These are phyloP conservation scores for Massospora cicadina DNA, from an alignment of 371 early-diverging fungal genomes.

Conservation along the genomic window DNA sequence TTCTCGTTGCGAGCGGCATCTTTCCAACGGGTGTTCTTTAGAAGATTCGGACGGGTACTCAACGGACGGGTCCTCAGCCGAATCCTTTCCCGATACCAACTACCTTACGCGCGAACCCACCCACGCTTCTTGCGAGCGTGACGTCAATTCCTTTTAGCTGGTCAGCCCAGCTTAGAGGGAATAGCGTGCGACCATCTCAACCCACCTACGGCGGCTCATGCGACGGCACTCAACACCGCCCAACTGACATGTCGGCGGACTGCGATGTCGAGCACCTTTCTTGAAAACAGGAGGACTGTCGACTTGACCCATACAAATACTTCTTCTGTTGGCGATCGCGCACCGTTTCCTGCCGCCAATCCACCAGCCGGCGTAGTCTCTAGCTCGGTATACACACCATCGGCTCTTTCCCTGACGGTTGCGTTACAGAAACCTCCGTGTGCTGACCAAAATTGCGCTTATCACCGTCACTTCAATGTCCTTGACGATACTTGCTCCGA, in stretches of 20 bases:
- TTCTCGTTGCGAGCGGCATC: background rate
- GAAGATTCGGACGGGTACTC: background rate
- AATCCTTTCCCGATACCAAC: background rate
- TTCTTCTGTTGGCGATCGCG: background rate
- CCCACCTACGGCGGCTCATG: background rate
- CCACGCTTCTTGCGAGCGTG: background rate
- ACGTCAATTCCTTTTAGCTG: background rate
- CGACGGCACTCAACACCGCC: background rate
- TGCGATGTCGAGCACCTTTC: background rate
- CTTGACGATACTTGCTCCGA: background rate
- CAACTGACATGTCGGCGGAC: background rate
- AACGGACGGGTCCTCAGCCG: background rate
- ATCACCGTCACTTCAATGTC: background rate
- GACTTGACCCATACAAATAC: background rate
- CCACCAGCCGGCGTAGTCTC: background rate
- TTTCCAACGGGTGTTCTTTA: background rate
- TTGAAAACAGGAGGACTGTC: background rate
- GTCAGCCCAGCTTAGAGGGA: background rate
- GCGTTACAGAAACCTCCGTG: background rate
- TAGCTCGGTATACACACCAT: background rate
- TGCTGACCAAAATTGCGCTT: background rate
- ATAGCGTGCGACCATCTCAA: background rate
- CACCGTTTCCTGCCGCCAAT: slow-evolving; percentile 5
- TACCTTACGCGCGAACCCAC: background rate
- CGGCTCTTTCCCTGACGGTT: background rate